Conservation (phyloP, 2,329 filamentous ascomycete species). For the Ceratocystis harringtonii region DNA sequence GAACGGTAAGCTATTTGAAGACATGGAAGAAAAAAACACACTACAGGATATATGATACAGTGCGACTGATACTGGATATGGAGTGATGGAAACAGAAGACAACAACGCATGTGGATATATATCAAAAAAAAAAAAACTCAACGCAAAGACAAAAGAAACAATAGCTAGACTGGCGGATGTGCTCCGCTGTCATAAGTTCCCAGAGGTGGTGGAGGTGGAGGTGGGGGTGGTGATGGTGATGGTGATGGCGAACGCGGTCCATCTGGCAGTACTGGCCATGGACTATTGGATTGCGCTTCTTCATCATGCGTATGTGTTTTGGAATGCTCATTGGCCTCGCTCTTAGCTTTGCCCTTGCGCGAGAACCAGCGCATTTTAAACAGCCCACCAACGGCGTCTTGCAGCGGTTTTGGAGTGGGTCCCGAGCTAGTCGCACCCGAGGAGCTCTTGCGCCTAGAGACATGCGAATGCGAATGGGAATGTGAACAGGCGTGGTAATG, state of each 20-base stretch:
- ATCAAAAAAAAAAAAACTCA: neutral
- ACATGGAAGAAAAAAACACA: neutral
- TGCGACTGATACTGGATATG: neutral
- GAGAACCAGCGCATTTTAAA: slow-evolving; percentile 43
- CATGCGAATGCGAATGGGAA: neutral
- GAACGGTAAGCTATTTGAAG: neutral
- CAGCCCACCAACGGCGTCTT: slow-evolving; percentile 37
- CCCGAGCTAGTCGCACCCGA: neutral
- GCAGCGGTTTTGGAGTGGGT: slow-evolving; percentile 22
- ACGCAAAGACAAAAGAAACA: slow-evolving; percentile 2
- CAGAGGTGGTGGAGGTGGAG: neutral
- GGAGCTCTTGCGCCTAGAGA: neutral
- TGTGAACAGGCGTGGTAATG: neutral
- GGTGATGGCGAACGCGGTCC: neutral
- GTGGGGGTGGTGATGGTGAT: neutral
- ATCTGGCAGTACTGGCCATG: neutral
- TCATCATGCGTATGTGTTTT: neutral
- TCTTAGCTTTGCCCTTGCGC: slow-evolving; percentile 11
- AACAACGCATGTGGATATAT: neutral
- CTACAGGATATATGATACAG: neutral
- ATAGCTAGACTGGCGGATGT: neutral
- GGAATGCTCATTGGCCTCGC: neutral
- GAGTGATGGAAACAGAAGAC: neutral
- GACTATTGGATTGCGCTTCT: neutral
- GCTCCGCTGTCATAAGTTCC: neutral